phyloP scores from a whole-genome alignment of 2,329 filamentous ascomycete species.

The Parasarocladium wereldwijsianum region DNA sequence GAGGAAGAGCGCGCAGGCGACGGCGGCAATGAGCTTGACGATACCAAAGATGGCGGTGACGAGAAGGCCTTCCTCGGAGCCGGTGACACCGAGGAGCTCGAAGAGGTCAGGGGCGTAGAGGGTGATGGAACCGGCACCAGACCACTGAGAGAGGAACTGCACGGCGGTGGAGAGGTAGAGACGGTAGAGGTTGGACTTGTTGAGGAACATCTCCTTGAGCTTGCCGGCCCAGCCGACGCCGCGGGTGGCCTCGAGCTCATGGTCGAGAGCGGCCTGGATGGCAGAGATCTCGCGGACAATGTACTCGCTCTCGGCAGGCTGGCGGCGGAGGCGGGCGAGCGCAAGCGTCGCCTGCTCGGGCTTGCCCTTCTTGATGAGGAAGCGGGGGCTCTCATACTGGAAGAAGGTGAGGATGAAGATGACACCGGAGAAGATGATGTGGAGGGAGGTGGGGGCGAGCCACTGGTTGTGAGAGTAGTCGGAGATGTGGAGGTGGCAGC shows the following conservation, averaged over 20 bases:
- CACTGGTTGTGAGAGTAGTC: conserved; percentile 11
- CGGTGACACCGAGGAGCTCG: conserved; percentile 9
- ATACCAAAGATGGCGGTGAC: conserved; percentile 12
- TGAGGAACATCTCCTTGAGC: conserved; percentile 8
- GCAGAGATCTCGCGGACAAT: conserved; percentile 19
- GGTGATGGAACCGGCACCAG: conserved; percentile 9
- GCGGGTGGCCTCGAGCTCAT: conserved; percentile 8
- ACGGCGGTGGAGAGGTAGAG: conserved; percentile 12
- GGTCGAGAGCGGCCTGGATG: conserved; percentile 10
- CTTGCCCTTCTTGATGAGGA: conserved; percentile 20
- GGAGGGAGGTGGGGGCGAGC: conserved; percentile 46
- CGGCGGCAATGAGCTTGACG: conserved; percentile 11
- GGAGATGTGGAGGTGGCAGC: conserved; percentile 26
- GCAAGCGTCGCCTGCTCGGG: conserved; percentile 19
- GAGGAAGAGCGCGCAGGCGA: conserved; percentile 16
- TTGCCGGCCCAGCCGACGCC: conserved; percentile 7
- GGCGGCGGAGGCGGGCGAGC: conserved; percentile 21
- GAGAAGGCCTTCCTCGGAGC: conserved; percentile 10
- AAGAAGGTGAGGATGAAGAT: conserved; percentile 9
- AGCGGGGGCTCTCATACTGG: conserved; percentile 9
- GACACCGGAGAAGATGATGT: conserved; percentile 33
- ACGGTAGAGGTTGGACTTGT: conserved; percentile 11
- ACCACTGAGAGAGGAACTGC: conserved; percentile 10
- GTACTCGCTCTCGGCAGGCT: conserved; percentile 22
- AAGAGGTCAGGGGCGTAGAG: conserved; percentile 11